Conservation (phyloP, 202 grass and related monocot genomes). For the Elaeis oleifera region DNA sequence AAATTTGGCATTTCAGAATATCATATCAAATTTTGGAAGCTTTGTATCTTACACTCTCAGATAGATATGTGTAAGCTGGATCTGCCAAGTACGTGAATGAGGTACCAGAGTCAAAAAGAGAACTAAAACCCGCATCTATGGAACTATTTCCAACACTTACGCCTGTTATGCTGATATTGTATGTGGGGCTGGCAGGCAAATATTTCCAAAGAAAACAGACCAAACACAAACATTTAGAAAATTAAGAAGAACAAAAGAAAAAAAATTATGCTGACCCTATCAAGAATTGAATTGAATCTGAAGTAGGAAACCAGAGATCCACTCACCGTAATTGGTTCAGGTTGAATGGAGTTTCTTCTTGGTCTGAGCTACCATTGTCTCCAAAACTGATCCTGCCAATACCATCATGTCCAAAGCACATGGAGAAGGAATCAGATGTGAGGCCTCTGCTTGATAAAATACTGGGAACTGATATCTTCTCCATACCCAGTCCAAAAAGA, state of each 20-base stretch:
- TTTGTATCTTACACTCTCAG: conserved; percentile 53
- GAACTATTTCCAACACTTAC: conserved; percentile 41
- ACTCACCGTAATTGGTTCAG: conserved; percentile 55
- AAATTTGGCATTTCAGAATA: neutral
- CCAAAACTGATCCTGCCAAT: conserved; percentile 80
- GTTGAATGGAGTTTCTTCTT: conserved; percentile 68
- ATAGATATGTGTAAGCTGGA: conserved; percentile 59
- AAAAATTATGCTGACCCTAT: neutral
- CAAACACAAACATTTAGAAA: neutral
- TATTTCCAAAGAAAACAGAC: conserved; percentile 1
- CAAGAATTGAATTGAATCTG: neutral
- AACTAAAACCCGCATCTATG: conserved; percentile 39
- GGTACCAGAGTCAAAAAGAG: conserved; percentile 74
- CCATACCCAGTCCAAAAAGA: conserved; percentile 74
- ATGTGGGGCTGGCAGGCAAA: conserved; percentile 49
- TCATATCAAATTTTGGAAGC: conserved; percentile 11
- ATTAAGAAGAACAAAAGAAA: neutral
- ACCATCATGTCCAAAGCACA: conserved; percentile 81
- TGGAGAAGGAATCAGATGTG: conserved; percentile 67
- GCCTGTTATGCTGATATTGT: conserved; percentile 47
- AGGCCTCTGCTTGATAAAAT: conserved; percentile 59
- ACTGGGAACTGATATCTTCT: conserved; percentile 74
- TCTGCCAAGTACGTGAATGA: conserved; percentile 83
- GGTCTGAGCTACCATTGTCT: conserved; percentile 64
- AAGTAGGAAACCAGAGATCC: neutral